phyloP scores from a whole-genome alignment of 225 moss, liverwort and hornwort genomes.

The Antitrichia curtipendula region DNA sequence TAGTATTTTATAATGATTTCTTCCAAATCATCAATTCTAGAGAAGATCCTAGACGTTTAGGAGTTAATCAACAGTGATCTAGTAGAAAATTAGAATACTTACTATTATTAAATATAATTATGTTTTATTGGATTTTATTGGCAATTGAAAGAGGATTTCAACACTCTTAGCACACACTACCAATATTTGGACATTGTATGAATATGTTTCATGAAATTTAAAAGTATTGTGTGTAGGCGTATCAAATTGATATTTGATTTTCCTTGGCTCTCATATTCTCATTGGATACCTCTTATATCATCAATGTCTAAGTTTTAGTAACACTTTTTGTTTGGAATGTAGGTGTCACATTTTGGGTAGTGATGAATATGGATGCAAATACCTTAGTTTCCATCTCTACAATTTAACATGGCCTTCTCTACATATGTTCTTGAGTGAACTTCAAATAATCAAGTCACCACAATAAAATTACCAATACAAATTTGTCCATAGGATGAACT shows the following conservation, averaged over 20 bases:
- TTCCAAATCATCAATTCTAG: no score
- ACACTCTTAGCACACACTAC: not conserved
- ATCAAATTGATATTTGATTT: not conserved
- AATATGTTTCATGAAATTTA: not conserved
- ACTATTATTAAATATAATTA: not conserved
- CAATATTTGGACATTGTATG: not conserved
- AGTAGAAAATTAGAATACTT: not conserved
- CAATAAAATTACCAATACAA: not conserved
- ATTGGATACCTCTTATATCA: not conserved
- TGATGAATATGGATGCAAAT: not conserved
- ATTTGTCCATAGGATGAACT: not conserved
- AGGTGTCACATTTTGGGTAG: not conserved
- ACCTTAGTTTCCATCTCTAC: rapidly evolving
- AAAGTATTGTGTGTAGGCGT: not conserved
- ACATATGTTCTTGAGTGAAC: not conserved
- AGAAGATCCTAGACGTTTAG: no score
- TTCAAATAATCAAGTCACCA: not conserved
- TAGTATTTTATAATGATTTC: no score
- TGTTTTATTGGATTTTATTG: not conserved
- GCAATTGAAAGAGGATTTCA: not conserved
- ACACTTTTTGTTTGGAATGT: rapidly evolving
- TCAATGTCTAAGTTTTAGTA: not conserved
- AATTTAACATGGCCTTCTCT: not conserved
- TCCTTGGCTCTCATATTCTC: rapidly evolving
- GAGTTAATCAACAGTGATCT: no score